Evolutionary conservation across 1,284 basidiomycete genomes (phyloP).

Genomic region (Polyporus tsugae): DNA sequence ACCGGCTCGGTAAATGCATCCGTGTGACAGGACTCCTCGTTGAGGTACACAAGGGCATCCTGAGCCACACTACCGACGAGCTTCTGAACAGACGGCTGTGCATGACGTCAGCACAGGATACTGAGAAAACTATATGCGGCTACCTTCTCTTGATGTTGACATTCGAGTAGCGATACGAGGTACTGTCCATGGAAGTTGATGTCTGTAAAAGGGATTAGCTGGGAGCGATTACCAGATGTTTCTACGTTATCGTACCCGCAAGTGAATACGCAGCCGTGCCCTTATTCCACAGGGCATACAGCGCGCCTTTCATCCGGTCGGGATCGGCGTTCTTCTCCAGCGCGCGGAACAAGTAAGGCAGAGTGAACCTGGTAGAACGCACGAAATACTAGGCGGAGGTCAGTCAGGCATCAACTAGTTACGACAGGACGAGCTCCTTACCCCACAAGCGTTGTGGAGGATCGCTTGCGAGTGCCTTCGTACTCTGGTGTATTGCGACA

Average conservation of each 20-base stretch:
- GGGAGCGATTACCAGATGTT: background rate
- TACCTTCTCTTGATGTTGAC: constrained; percentile 94
- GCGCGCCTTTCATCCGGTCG: constrained; percentile 94
- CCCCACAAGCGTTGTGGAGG: constrained; percentile 72
- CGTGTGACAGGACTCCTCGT: constrained; percentile 69
- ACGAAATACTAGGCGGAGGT: constrained; percentile 70
- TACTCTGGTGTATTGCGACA: constrained; percentile 87
- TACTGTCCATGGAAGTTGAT: constrained; percentile 73
- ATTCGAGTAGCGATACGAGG: constrained; percentile 77
- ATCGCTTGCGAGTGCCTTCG: constrained; percentile 80
- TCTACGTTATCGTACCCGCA: constrained; percentile 52
- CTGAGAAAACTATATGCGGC: constrained; percentile 9
- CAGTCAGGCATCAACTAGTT: constrained; percentile 16
- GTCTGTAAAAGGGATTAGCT: constrained; percentile 51
- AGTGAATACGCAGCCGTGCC: constrained; percentile 75
- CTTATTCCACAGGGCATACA: constrained; percentile 89
- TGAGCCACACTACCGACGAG: constrained; percentile 78
- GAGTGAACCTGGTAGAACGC: constrained; percentile 79
- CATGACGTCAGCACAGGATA: constrained; percentile 20
- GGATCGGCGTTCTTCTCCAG: constrained; percentile 83
- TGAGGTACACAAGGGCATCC: constrained; percentile 67
- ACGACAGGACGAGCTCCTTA: constrained; percentile 45
- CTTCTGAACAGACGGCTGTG: constrained; percentile 90
- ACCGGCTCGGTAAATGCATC: constrained; percentile 61
- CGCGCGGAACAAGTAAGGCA: constrained; percentile 80